Conservation (phyloP, 164 flowering plant genomes). For the Aristolochia contorta region DNA sequence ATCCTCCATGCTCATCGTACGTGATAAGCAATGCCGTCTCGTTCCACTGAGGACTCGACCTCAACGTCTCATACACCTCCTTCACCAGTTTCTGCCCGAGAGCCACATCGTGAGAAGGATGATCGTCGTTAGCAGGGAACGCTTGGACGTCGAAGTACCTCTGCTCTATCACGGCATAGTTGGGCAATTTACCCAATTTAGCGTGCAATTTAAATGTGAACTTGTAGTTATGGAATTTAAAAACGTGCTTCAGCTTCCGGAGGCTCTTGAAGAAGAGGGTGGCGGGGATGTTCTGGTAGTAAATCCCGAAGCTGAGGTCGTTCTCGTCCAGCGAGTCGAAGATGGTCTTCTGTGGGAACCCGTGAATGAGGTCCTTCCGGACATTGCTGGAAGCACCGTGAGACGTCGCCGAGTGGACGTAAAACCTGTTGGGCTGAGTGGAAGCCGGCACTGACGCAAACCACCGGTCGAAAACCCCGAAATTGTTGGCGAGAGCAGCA, state of each 20-base stretch:
- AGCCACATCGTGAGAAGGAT: conserved; percentile 90
- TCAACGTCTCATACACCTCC: conserved; percentile 86
- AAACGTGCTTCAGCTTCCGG: conserved; percentile 69
- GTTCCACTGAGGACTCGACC: conserved; percentile 90
- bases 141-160: conserved; percentile 58
- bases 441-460: conserved; percentile 82
- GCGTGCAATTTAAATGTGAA: conserved; percentile 67
- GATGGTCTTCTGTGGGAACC: conserved; percentile 84
- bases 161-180: conserved; percentile 85
- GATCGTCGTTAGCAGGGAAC: conserved; percentile 89
- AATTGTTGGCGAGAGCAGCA: conserved; percentile 60
- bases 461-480: conserved; percentile 80
- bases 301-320: conserved; percentile 68
- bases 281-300: conserved; percentile 94
- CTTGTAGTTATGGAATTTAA: conserved; percentile 50
- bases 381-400: conserved; percentile 80
- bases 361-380: conserved; percentile 62
- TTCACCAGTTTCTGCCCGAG: conserved; percentile 85
- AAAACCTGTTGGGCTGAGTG: conserved; percentile 93
- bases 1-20: conserved; percentile 97
- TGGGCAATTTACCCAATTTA: conserved; percentile 56
- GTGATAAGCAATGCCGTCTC: conserved; percentile 79
- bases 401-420: conserved; percentile 91
- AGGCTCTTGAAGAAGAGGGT: conserved; percentile 70
- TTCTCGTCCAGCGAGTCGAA: conserved; percentile 88